Conservation (phyloP, 1,284 basidiomycete genomes). For the Apiotrichum porosum region DNA sequence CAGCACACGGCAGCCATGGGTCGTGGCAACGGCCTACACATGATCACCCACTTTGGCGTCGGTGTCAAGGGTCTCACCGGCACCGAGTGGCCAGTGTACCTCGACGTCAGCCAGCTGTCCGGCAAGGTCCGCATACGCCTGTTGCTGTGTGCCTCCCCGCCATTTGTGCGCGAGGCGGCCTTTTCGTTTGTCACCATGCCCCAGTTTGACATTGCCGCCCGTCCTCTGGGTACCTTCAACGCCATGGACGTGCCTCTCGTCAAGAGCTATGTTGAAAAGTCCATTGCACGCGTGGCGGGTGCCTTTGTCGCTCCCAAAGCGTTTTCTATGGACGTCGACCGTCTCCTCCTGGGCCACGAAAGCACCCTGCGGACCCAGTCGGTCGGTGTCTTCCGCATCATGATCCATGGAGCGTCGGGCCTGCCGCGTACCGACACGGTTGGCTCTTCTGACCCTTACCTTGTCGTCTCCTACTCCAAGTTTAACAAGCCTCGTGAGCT, state of each 20-base stretch:
- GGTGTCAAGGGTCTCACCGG: constrained; percentile 45
- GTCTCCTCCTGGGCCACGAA: constrained; percentile 44
- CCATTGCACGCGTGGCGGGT: constrained; percentile 42
- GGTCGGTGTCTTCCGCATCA: constrained; percentile 46
- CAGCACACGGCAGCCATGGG: constrained; percentile 23
- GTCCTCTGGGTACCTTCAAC: constrained; percentile 43
- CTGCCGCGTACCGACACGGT: constrained; percentile 44
- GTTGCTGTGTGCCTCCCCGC: constrained; percentile 45
- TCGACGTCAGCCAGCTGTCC: constrained; percentile 36
- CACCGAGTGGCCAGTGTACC: constrained; percentile 42
- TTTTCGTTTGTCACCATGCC: constrained; percentile 46
- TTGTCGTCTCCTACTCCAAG: constrained; percentile 41
- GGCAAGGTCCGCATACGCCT: constrained; percentile 39
- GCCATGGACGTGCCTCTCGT: constrained; percentile 47
- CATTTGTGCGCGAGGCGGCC: constrained; percentile 43
- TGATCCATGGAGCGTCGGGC: constrained; percentile 38
- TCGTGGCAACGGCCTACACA: constrained; percentile 43
- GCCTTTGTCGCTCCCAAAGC: constrained; percentile 44
- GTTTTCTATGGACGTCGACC: constrained; percentile 47
- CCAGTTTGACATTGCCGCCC: constrained; percentile 47
- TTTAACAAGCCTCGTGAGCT: constrained; percentile 39
- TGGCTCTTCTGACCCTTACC: constrained; percentile 47
- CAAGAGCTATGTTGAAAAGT: constrained; percentile 43
- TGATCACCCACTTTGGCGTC: constrained; percentile 44
- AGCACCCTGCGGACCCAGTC: constrained; percentile 30